Conservation (phyloP, 2,329 filamentous ascomycete genomes). For the Hypoxylon sp. region DNA sequence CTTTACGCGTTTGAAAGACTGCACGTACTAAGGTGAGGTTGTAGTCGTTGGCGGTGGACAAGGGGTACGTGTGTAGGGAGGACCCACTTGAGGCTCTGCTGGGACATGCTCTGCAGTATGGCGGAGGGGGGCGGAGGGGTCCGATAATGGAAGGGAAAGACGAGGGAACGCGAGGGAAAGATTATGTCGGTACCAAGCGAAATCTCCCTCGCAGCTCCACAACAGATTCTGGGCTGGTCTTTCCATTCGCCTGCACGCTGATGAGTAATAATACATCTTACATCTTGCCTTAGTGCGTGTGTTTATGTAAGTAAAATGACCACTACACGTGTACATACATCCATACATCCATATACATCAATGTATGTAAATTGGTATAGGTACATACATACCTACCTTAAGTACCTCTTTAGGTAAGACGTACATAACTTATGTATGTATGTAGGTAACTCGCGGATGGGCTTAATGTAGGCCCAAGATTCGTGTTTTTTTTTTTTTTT, state of each 20-base stretch:
- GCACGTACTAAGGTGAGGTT: constrained; percentile 3
- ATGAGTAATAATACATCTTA: constrained; percentile 12
- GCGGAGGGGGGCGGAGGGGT: neutral
- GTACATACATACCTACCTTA: too few species aligned
- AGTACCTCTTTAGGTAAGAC: too few species aligned
- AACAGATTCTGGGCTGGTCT: neutral
- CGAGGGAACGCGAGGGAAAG: neutral
- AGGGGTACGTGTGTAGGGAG: constrained; percentile 7
- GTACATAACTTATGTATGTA: too few species aligned
- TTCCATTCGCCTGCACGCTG: neutral
- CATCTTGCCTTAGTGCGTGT: neutral
- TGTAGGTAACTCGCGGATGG: neutral
- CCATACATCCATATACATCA: too few species aligned
- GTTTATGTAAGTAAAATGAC: neutral
- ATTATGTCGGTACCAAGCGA: neutral
- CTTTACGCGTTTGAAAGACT: constrained; percentile 11
- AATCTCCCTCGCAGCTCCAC: neutral
- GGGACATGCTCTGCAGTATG: too few species aligned
- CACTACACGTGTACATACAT: too few species aligned
- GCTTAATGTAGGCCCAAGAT: constrained; percentile 7
- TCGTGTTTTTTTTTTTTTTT: neutral
- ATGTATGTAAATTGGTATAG: too few species aligned
- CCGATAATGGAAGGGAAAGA: neutral
- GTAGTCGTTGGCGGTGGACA: constrained; percentile 1
- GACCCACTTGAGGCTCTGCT: constrained; percentile 18